A percentile compares a stretch with the other conserved stretches of the same genome.
Evolutionary conservation across 1,139 yeast genomes (phyloP).

Genomic region (Geotrichum histeridarum): DNA sequence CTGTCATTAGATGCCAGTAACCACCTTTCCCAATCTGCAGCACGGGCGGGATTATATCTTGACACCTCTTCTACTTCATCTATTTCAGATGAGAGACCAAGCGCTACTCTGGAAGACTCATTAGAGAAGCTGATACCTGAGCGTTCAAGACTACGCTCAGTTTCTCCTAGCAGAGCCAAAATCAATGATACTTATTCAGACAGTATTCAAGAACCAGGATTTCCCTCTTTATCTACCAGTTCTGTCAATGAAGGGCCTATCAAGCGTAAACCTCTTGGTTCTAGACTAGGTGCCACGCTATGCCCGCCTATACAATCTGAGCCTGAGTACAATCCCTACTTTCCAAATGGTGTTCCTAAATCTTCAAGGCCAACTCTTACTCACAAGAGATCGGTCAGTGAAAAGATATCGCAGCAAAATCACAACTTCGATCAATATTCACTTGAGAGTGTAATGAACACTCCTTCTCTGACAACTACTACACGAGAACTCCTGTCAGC

Average conservation of each 20-base stretch:
- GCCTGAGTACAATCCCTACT: constrained; percentile 10
- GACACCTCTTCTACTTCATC: constrained; percentile 9
- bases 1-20: constrained; percentile 6
- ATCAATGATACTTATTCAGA: too few species aligned
- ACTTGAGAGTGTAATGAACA: constrained; percentile 6
- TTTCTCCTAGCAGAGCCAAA: constrained; percentile 10
- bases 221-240: neutral
- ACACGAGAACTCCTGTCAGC: constrained; percentile 32
- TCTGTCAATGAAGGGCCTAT: neutral
- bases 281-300: neutral
- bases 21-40: constrained; percentile 16
- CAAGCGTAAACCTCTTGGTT: neutral
- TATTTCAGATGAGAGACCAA: constrained; percentile 10
- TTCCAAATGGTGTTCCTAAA: constrained; percentile 9
- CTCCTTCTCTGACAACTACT: constrained; percentile 8
- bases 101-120: neutral
- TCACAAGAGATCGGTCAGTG: neutral
- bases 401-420: neutral
- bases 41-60: constrained; percentile 19
- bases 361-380: too few species aligned
- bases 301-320: constrained; percentile 1
- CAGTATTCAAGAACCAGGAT: too few species aligned
- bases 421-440: neutral
- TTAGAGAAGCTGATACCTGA: constrained; percentile 10
- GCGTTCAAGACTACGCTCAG: constrained; percentile 14